These are phyloP conservation scores for Pythium aristosporum DNA, from an alignment of 352 stramenopile genomes.

Conservation along the genomic window DNA sequence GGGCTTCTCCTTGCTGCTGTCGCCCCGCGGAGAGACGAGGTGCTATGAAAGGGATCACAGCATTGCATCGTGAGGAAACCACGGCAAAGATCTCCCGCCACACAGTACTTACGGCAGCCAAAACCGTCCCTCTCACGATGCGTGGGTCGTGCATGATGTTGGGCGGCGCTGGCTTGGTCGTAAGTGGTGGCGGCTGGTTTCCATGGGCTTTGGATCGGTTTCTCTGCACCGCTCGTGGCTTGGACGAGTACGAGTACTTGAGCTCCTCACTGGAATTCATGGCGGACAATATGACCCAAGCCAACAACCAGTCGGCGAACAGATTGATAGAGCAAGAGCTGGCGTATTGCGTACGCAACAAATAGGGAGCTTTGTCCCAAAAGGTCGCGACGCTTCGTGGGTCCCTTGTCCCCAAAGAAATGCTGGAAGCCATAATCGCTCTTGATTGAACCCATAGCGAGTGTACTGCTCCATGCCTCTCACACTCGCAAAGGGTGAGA, in stretches of 20 bases:
- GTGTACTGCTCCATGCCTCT: too few species aligned
- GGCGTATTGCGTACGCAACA: not conserved
- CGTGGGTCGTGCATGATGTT: constrained; percentile 83
- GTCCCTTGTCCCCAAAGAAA: constrained; percentile 1
- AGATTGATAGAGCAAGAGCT: not conserved
- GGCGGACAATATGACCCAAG: not conserved
- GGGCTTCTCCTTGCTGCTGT: constrained; percentile 27
- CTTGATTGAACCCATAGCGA: too few species aligned
- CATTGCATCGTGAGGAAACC: not conserved
- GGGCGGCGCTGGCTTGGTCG: constrained; percentile 33
- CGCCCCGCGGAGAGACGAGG: constrained; percentile 10
- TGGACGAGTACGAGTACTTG: constrained; percentile 79
- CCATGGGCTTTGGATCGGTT: constrained; percentile 43
- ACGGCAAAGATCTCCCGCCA: not conserved
- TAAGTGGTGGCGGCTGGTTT: not conserved
- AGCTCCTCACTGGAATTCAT: constrained; percentile 54
- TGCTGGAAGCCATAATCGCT: not conserved
- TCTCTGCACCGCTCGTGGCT: constrained; percentile 68
- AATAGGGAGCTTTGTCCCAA: constrained; percentile 5
- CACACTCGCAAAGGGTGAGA: too few species aligned
- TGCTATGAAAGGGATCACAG: constrained; percentile 12
- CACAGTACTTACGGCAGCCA: constrained; percentile 38
- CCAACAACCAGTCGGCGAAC: not conserved
- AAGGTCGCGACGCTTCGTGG: constrained; percentile 36
- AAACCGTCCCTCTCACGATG: constrained; percentile 61